Conservation (phyloP, 2,329 filamentous ascomycete genomes). For the Xylariaceae sp. region DNA sequence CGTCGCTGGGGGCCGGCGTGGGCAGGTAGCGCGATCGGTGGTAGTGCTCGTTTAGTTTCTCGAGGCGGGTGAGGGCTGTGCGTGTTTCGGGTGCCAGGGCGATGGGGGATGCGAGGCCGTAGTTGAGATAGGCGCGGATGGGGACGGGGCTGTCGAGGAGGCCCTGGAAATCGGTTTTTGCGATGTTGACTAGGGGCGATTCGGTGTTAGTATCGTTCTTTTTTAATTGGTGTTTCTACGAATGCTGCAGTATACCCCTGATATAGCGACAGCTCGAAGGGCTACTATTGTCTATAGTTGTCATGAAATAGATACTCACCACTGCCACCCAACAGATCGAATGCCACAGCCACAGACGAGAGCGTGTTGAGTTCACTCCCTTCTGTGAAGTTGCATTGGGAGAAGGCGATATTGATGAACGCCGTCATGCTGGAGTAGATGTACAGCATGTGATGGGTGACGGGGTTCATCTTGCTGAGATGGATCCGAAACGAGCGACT, state of each 20-base stretch:
- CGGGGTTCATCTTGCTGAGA: slow-evolving; percentile 28
- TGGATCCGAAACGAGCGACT: slow-evolving; percentile 31
- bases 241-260: neutral
- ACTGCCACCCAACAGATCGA: slow-evolving; percentile 27
- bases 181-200: slow-evolving; percentile 22
- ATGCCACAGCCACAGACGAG: slow-evolving; percentile 24
- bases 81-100: slow-evolving; percentile 20
- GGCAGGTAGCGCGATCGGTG: slow-evolving; percentile 11
- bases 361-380: slow-evolving; percentile 20
- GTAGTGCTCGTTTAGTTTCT: slow-evolving; percentile 22
- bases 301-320: slow-evolving; percentile 3
- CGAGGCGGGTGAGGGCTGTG: slow-evolving; percentile 23
- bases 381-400: slow-evolving; percentile 21
- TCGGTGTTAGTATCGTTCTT: neutral
- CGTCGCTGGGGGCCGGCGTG: slow-evolving; percentile 10
- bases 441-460: slow-evolving; percentile 30
- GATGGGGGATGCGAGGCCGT: slow-evolving; percentile 21
- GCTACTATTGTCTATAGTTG: neutral
- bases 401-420: slow-evolving; percentile 29
- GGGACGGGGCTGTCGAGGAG: slow-evolving; percentile 27
- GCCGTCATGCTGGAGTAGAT: slow-evolving; percentile 31
- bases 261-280: neutral
- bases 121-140: slow-evolving; percentile 22
- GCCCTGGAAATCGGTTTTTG: slow-evolving; percentile 22
- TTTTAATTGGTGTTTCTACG: neutral